Percentiles rank a stretch among this genome's conserved stretches.
Evolutionary conservation across 495 filamentous ascomycete species (phyloP).

Genomic region (Pyrenopolyporus hunteri): DNA sequence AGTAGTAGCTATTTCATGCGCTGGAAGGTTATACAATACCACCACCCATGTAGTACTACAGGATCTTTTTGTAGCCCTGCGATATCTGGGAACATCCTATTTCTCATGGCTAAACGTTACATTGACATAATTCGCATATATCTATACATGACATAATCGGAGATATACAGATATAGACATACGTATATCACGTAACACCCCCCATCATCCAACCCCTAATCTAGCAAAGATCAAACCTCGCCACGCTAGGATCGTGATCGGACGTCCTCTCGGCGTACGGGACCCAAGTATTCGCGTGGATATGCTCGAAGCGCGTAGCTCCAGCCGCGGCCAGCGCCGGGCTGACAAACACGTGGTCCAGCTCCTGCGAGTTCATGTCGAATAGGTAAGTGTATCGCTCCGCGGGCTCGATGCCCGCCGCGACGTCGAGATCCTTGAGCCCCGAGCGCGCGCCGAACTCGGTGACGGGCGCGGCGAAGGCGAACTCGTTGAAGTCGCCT

Average conservation of each 20-base stretch:
- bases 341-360: slow-evolving; percentile 68
- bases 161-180: no score
- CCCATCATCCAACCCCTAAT: no score
- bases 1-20: no score
- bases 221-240: slow-evolving; percentile 59
- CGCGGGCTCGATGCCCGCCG: slow-evolving; percentile 44
- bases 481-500: slow-evolving; percentile 71
- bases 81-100: no score
- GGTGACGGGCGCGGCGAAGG: slow-evolving; percentile 58
- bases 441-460: slow-evolving; percentile 50
- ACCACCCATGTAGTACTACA: no score
- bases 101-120: no score
- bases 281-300: slow-evolving; percentile 68
- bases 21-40: no score
- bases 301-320: slow-evolving; percentile 58
- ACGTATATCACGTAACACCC: no score
- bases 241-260: slow-evolving; percentile 68
- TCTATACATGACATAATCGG: no score
- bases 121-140: no score
- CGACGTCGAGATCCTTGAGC: slow-evolving; percentile 61
- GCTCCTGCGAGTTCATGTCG: slow-evolving; percentile 60
- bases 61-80: no score
- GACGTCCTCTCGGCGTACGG: slow-evolving; percentile 50
- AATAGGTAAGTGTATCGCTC: slow-evolving; percentile 68
- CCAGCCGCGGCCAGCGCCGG: slow-evolving; percentile 33